Evolutionary conservation across 768 basidiomycete genomes (phyloP), one percentile per base, ranked within the genome.

Genomic region (Hirschioporus abietinus): DNA sequence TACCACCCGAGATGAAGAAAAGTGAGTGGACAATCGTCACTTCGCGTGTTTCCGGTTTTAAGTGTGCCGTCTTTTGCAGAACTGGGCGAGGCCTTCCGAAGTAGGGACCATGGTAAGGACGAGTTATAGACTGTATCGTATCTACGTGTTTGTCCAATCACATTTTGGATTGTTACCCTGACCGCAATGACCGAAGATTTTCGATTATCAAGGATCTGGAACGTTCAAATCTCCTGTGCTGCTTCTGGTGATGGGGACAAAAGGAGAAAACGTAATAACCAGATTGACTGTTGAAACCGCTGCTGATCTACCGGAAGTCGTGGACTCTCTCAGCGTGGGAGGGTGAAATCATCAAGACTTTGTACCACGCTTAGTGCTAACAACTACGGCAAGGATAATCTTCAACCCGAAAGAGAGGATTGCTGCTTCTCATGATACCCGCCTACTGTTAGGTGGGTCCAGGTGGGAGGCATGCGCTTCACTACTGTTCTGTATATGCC

Each of bases 1-100:
- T 99, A 35, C 82, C 88, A 62, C 72, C 85, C 63, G 84, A 89
- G 63, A 86, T 85, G 67, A 87, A 87, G 71, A 84, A 81, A 74
- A 92, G 96, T 98, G 74, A 83, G 95, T 84, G 23, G n/a, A 4
- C 20, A 35, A 30, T 26, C 58, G 60, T 57, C 9, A 64, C 63
- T 59, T 10, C 30, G n/a, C 18, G 35, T 26, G 58, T 42, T 27
- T 15, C 7, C 23, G 25, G 18, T 30, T 23, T 34, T 18, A 18
- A 42, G 20, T 8, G 62, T 35, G 20, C 25, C 9, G 34, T 18
- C 52, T 24, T 60, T 60, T n/a, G 57, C 72, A 90, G 88, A 87
- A 76, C 76, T 89, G 60, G 69, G 72, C 52, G 83, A 87, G 64
- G 84, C 80, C 58, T 89, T 89, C 78, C 78, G 80, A 65, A 76